Evolutionary conservation across 2,329 filamentous ascomycete species (phyloP), one percentile per base, ranked within the genome.

Genomic region (Drechmeria coniospora): DNA sequence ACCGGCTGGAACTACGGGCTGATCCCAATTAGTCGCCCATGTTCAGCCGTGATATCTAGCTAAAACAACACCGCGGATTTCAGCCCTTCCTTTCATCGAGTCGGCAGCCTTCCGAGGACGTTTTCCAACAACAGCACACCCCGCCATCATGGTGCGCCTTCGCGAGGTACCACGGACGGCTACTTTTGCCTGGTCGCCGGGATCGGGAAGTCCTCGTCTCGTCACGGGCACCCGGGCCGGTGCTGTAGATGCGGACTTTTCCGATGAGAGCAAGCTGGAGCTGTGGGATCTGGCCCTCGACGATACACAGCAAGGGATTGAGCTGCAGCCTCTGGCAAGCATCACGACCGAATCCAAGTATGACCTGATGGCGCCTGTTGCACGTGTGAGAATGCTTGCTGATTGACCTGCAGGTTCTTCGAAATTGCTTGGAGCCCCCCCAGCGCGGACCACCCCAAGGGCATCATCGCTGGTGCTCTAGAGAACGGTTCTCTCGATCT

Each of bases 121-220:
- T 21, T 9, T 21, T n/a, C 6, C 9, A 11, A 21, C 10, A 9
- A 9, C 20, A 21, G 9, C n/a, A n/a, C n/a, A n/a, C 20, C 49
- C 45, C 44, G 41, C 43, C 50, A 59, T 42, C 55, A 98, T 98
- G 90, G 87, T 94, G 58, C 81, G 84, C 61, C 68, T 95, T 57
- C 75, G 87, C 66, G 86, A 95, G 65, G 92, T 98, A 50, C 81
- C 84, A 53, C 75, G 90, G 59, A 98, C 90, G 47, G 90, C 87
- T 55, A 80, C 87, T 46, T 98, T 98, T 56, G 83, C 90, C 49
- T 98, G 90, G 87, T 93, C 83, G 42, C 79, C 86, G 15, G 80
- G 76, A 43, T 61, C 81, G 27, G 68, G 71, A 21, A 73, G 76
- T 42, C 84, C 87, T 43, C 65, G 92, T 42, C 65, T 98, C 38